Evolutionary conservation across 2,329 filamentous ascomycete genomes (phyloP), one percentile per base, ranked within the genome.

Genomic region (Calonectria hongkongensis): DNA sequence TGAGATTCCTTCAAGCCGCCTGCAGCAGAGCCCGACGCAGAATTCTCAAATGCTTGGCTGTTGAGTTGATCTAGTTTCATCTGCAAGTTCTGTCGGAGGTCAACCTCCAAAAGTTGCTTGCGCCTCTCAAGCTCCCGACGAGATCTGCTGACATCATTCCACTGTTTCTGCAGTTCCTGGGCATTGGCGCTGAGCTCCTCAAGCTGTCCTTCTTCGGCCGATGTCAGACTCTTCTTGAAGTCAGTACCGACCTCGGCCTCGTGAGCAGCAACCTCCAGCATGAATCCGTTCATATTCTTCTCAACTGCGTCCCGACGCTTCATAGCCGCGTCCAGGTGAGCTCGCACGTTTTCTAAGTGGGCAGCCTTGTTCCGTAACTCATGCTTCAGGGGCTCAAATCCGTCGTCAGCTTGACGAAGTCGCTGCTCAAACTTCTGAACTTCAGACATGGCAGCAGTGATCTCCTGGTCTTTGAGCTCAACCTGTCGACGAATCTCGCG

Each of bases 221-320:
- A 86, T 12, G 93, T 94, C 62, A 99, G 88, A 15, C 94, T 94
- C 84, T 98, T 98, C 86, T 98, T 97, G 87, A 98, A 99, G 28
- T 97, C 94, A 0, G 95, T 94, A 18, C 89, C 89, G 69, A 98
- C 85, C 82, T 99, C 97, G 2, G 92, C 89, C 83, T 98, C 92
- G 81, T 95, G 94, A 8, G 94, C 92, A 60, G 88, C 89, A 70
- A 97, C 89, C 76, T 94, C 94, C 72, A 95, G 93, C 63, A 92
- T 90, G 66, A 98, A 89, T 48, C 92, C 91, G 76, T 94, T 93
- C 82, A 98, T 90, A 79, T 94, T 93, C 75, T 89, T 89, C 76
- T 95, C 92, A 36, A 96, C 92, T 60, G 92, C 92, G 63, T 94
- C 92, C 66, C 91, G 90, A 75, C 89, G 88, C 73, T 84, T 86